These are phyloP conservation scores for Boeremia lycopersici DNA, from an alignment of 2,329 filamentous ascomycete genomes.

Conservation along the genomic window DNA sequence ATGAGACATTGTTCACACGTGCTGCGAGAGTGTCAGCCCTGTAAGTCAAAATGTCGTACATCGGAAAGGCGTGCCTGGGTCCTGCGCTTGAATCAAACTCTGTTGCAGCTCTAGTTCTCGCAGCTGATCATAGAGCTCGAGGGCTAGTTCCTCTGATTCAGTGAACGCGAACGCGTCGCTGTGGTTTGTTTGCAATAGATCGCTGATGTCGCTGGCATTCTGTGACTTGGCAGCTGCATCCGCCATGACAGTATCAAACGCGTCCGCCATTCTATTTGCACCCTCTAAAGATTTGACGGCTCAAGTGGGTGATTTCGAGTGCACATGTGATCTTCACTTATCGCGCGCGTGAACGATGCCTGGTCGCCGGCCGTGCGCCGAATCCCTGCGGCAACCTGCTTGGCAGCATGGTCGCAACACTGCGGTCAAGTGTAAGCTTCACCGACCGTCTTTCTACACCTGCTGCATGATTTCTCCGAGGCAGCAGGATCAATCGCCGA, in stretches of 20 bases:
- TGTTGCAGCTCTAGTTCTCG: constrained; percentile 75
- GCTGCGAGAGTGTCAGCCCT: constrained; percentile 30
- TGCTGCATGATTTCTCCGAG: constrained; percentile 25
- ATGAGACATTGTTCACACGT: constrained; percentile 35
- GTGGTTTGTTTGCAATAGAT: constrained; percentile 52
- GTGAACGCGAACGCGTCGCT: constrained; percentile 64
- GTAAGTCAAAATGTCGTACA: not conserved
- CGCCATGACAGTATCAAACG: constrained; percentile 29
- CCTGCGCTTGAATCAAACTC: constrained; percentile 63
- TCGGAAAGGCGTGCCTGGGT: constrained; percentile 27
- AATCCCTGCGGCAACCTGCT: constrained; percentile 37
- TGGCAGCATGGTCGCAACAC: constrained; percentile 32
- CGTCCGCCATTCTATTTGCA: constrained; percentile 28
- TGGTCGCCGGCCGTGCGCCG: constrained; percentile 30
- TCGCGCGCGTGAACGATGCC: constrained; percentile 28
- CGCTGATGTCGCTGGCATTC: constrained; percentile 29
- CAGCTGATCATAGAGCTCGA: constrained; percentile 73
- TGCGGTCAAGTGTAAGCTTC: constrained; percentile 14
- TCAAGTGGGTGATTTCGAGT: not conserved
- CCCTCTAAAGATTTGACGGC: not conserved
- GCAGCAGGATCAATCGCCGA: constrained; percentile 47
- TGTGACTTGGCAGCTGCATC: constrained; percentile 20
- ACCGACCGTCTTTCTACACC: constrained; percentile 18
- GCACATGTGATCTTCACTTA: constrained; percentile 17
- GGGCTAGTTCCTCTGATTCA: constrained; percentile 67